These are phyloP conservation scores for Rhodotorula toruloides DNA, from an alignment of 768 basidiomycete genomes.

Conservation along the genomic window DNA sequence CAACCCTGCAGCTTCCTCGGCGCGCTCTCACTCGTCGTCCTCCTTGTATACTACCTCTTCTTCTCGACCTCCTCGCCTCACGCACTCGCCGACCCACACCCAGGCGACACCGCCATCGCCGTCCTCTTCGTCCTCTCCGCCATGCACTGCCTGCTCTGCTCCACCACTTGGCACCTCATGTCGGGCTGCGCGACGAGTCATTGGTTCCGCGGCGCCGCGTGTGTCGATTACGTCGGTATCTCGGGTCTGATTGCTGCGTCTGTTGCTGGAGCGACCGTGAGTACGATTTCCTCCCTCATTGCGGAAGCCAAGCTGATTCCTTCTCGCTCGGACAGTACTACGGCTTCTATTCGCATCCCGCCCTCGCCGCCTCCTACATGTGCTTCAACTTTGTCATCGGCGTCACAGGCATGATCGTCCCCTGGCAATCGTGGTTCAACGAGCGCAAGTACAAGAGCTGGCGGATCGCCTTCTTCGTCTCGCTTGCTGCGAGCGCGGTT, in stretches of 20 bases:
- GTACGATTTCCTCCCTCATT: not conserved
- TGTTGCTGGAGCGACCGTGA: conserved; percentile 37
- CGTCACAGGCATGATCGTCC: conserved; percentile 37
- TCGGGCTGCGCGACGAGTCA: conserved; percentile 41
- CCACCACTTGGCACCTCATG: conserved; percentile 43
- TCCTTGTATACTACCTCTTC: conserved; percentile 35
- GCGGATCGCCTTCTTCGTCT: conserved; percentile 44
- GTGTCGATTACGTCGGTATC: conserved; percentile 45
- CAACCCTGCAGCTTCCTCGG: conserved; percentile 26
- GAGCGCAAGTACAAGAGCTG: conserved; percentile 34
- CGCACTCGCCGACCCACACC: conserved; percentile 19
- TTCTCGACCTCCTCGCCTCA: conserved; percentile 26
- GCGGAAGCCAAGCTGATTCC: not conserved
- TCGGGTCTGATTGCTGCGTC: conserved; percentile 38
- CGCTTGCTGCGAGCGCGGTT: conserved; percentile 39
- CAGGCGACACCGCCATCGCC: conserved; percentile 40
- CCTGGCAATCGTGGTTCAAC: conserved; percentile 41
- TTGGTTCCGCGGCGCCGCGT: conserved; percentile 42
- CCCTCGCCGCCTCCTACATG: conserved; percentile 33
- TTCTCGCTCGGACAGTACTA: conserved; percentile 22
- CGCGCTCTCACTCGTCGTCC: conserved; percentile 33
- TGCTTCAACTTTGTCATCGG: conserved; percentile 31
- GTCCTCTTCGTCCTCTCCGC: conserved; percentile 40
- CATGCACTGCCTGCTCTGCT: conserved; percentile 43
- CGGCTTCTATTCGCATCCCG: conserved; percentile 36